phyloP scores from a whole-genome alignment of 345 rosid genomes.

The Eutrema heterophyllum region DNA sequence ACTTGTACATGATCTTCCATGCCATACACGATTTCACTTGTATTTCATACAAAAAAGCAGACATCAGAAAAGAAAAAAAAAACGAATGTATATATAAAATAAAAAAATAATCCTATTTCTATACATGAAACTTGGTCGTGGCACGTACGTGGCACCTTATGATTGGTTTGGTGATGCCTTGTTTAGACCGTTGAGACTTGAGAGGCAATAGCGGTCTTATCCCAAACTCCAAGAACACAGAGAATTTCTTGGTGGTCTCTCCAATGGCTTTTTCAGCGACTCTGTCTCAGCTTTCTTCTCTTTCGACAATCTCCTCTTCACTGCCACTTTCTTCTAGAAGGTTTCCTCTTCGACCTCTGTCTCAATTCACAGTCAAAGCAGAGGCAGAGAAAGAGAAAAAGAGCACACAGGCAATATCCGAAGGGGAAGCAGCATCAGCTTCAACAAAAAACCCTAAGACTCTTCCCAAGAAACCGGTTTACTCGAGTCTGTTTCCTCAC shows the following conservation, averaged over 20 bases:
- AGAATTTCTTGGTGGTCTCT: constrained; percentile 9
- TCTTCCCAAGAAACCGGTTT: constrained; percentile 74
- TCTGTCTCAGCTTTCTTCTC: constrained; percentile 36
- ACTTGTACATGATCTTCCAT: background rate
- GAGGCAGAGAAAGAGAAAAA: constrained; percentile 53
- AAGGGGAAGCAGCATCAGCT: constrained; percentile 36
- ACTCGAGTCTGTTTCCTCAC: constrained; percentile 56
- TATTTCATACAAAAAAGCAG: background rate
- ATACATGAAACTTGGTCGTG: background rate
- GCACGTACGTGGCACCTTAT: constrained; percentile 6
- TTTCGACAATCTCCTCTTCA: constrained; percentile 33
- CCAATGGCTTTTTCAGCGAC: constrained; percentile 63
- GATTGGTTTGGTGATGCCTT: background rate
- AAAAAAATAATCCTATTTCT: background rate
- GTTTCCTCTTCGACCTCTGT: constrained; percentile 17
- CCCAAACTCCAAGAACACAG: background rate
- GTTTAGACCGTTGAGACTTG: constrained; percentile 10
- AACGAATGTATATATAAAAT: background rate
- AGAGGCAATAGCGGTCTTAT: constrained; percentile 22
- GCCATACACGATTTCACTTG: background rate
- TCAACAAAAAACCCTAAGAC: constrained; percentile 32
- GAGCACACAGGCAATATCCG: constrained; percentile 33
- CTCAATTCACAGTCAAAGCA: constrained; percentile 34
- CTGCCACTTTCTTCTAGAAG: constrained; percentile 23
- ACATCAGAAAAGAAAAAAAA: background rate